Evolutionary conservation across 129 eudicot species (phyloP), one percentile per base, ranked within the genome.

Genomic region (Smallanthus sonchifolius): DNA sequence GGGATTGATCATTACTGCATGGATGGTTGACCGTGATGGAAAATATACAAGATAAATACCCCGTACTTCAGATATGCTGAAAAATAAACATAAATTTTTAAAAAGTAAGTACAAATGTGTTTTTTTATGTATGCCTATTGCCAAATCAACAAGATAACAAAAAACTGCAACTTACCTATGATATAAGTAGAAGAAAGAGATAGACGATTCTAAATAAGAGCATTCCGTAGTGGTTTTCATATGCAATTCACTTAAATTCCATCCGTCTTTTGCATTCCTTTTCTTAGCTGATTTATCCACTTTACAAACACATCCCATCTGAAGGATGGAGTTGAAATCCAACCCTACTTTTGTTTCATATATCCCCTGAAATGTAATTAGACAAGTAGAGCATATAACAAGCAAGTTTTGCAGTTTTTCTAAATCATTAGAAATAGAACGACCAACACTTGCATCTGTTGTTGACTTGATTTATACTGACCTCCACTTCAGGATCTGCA

Each of bases 401-500:
- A 69, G 47, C 40, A 59, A 30, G 60, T 44, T 34, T 60, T 49
- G 67, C 17, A 16, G 51, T 77, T 37, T 52, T 73, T 62, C 20
- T 60, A 34, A 59, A 38, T 75, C 66, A 13, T 60, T 24, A 37
- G 13, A 48, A 60, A 67, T 9, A 43, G 20, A 60, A 7, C 28
- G 51, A 35, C 38, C 38, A 16, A 10, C 15, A 69, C 62, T 47
- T 45, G n/a, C 65, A 16, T 39, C 65, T 57, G 11, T 65, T 65
- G 16, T 65, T 65, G 16, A 52, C 15, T 55, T 55, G 40, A 17
- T 2, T 39, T 40, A 67, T 72, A 80, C 86, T 39, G 55, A 95
- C 99, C 96, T 95, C 99, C 70, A 95, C 96, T 80, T 95, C 99
- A 44, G 99, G 99, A 83, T 95, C 97, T 54, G 99, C 97, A 77